A percentile compares a stretch with the other conserved stretches of the same genome.
Evolutionary conservation across 2,329 filamentous ascomycete genomes (phyloP).

Genomic region (Sporothrix humicola): DNA sequence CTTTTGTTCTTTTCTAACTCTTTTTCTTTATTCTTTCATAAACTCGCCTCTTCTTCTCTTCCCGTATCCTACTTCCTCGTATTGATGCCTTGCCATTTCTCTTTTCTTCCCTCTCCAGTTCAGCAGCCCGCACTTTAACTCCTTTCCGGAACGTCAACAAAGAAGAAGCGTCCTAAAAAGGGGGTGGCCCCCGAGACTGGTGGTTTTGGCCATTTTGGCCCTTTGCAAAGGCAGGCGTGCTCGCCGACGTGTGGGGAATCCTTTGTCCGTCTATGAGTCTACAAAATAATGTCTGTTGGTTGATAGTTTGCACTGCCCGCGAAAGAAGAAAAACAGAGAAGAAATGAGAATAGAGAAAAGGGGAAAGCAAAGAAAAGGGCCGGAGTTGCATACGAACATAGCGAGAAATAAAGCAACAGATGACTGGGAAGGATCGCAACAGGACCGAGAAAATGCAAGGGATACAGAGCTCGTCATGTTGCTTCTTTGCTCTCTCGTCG

Average conservation of each 20-base stretch:
- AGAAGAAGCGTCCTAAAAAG: neutral
- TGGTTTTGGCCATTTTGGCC: too few relatives aligned
- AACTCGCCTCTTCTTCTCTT: neutral
- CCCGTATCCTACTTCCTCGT: too few relatives aligned
- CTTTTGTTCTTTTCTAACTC: neutral
- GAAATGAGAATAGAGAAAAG: too few relatives aligned
- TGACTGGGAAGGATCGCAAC: neutral
- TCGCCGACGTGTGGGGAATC: neutral
- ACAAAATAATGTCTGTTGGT: neutral
- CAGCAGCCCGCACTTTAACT: neutral
- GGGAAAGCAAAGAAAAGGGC: neutral
- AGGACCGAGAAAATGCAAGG: neutral
- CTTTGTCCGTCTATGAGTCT: neutral
- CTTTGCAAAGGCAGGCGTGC: too few relatives aligned
- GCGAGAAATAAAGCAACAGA: neutral
- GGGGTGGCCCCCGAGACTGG: neutral
- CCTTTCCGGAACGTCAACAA: slow-evolving; percentile 30
- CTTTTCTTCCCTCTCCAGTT: neutral
- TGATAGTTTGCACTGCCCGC: neutral
- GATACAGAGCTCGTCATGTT: neutral
- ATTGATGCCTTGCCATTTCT: neutral
- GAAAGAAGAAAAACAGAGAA: neutral
- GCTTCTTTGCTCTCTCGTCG: neutral
- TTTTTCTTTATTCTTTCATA: neutral
- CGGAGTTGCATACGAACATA: neutral